Evolutionary conservation across 192 early-diverging fungal species (phyloP).

Genomic region (Coemansia sp.): DNA sequence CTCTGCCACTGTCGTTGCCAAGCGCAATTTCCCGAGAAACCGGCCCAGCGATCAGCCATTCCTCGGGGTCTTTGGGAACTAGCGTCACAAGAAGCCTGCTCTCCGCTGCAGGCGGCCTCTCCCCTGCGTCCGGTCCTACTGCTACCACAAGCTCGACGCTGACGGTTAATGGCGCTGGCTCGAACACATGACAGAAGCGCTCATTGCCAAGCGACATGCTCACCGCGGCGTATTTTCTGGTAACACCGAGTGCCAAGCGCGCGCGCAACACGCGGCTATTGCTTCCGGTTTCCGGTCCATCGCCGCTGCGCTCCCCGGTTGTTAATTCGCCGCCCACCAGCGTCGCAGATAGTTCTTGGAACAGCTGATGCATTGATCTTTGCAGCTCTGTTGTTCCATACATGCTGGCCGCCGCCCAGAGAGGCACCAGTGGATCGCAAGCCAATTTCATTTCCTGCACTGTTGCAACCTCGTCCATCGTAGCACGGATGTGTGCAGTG

Average conservation of each 20-base stretch:
- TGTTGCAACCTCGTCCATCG: slow-evolving; percentile 19
- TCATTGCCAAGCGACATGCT: slow-evolving; percentile 16
- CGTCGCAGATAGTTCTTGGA: slow-evolving; percentile 3
- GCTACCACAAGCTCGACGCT: slow-evolving; percentile 12
- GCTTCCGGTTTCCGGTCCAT: neutral
- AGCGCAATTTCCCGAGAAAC: slow-evolving; percentile 11
- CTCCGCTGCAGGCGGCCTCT: neutral
- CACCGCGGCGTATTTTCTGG: slow-evolving; percentile 13
- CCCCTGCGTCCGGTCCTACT: neutral
- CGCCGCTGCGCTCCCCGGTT: neutral
- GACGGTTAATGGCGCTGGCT: slow-evolving; percentile 22
- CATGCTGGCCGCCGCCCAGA: slow-evolving; percentile 5
- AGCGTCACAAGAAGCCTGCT: slow-evolving; percentile 25
- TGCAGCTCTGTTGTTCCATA: slow-evolving; percentile 11
- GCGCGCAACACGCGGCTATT: neutral
- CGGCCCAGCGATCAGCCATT: slow-evolving; percentile 43
- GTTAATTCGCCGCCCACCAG: slow-evolving; percentile 8
- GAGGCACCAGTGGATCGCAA: slow-evolving; percentile 12
- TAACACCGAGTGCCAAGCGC: neutral
- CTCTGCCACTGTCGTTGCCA: neutral
- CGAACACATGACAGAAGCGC: slow-evolving; percentile 24
- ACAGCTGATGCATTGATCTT: slow-evolving; percentile 12
- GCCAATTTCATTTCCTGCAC: slow-evolving; percentile 4
- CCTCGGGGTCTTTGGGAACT: slow-evolving; percentile 6
- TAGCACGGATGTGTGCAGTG: slow-evolving; percentile 19